Evolutionary conservation across 2,329 filamentous ascomycete genomes (phyloP).

Genomic region (Aspergillus sp.): DNA sequence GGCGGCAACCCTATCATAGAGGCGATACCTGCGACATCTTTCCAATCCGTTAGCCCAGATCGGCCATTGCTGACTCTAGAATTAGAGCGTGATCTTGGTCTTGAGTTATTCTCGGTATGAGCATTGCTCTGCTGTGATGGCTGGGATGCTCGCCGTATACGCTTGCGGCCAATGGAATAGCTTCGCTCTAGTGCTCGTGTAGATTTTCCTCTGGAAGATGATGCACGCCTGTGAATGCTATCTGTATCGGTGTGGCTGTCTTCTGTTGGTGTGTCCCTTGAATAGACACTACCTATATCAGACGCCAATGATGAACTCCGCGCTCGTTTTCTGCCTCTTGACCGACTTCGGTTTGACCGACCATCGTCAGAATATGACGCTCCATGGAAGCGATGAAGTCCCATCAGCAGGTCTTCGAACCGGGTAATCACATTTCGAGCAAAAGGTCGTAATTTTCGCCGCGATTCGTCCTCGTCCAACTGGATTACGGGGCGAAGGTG

Average conservation of each 20-base stretch:
- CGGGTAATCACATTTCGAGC: conserved; percentile 69
- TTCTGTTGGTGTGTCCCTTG: conserved; percentile 4
- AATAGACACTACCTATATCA: conserved; percentile 10
- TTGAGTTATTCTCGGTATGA: conserved; percentile 13
- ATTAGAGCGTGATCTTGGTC: conserved; percentile 2
- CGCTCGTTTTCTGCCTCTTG: conserved; percentile 26
- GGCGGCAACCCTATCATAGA: conserved; percentile 69
- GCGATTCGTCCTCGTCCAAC: conserved; percentile 69
- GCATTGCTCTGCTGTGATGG: conserved; percentile 2
- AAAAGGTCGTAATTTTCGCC: conserved; percentile 64
- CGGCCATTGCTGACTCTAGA: neutral
- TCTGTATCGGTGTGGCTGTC: neutral
- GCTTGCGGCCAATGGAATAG: conserved; percentile 27
- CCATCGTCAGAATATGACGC: neutral
- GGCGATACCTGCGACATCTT: conserved; percentile 77
- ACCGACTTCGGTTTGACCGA: conserved; percentile 16
- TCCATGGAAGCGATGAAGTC: conserved; percentile 60
- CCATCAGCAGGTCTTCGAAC: conserved; percentile 68
- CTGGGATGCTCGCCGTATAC: conserved; percentile 17
- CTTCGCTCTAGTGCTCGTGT: conserved; percentile 12
- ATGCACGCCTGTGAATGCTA: neutral
- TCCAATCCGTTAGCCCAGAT: conserved; percentile 69
- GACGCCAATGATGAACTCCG: conserved; percentile 16
- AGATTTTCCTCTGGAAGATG: conserved; percentile 14
- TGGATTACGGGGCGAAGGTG: conserved; percentile 54